Evolutionary conservation across 2,329 filamentous ascomycete genomes (phyloP).

Genomic region (Fusarium sambucinum): DNA sequence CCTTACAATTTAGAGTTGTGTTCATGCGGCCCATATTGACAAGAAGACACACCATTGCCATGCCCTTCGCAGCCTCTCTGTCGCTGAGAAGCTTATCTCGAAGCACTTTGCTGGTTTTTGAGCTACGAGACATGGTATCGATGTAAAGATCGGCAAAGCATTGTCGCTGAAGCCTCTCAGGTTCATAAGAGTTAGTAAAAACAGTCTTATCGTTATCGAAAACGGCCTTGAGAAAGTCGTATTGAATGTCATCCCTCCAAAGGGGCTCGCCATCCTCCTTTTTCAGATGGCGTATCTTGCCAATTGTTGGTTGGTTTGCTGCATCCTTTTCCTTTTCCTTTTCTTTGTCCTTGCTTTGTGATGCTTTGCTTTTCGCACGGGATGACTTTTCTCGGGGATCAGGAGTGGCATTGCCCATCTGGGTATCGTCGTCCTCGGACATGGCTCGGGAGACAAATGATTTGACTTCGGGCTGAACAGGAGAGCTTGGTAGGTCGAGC

Average conservation of each 20-base stretch:
- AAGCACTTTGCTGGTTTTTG: constrained; percentile 98
- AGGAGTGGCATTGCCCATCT: constrained; percentile 58
- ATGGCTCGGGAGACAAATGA: constrained; percentile 60
- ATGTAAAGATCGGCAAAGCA: constrained; percentile 97
- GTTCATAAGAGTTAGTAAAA: constrained; percentile 93
- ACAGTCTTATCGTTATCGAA: constrained; percentile 80
- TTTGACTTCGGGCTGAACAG: constrained; percentile 57
- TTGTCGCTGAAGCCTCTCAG: constrained; percentile 68
- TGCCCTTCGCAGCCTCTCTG: constrained; percentile 90
- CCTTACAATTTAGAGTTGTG: constrained; percentile 93
- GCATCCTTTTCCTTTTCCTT: constrained; percentile 42
- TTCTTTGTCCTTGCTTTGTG: constrained; percentile 47
- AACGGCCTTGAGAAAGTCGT: constrained; percentile 83
- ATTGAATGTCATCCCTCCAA: constrained; percentile 90
- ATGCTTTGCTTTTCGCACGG: constrained; percentile 53
- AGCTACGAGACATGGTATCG: constrained; percentile 97
- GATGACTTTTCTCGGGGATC: constrained; percentile 58
- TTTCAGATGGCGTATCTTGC: constrained; percentile 86
- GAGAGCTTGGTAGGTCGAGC: constrained; percentile 61
- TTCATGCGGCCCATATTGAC: constrained; percentile 99
- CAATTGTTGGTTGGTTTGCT: constrained; percentile 58
- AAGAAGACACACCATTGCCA: constrained; percentile 98
- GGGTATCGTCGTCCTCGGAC: constrained; percentile 63
- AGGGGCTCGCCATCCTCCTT: constrained; percentile 90
- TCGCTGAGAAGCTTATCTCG: constrained; percentile 96